Percentiles rank a stretch among this genome's conserved stretches.
Conservation (phyloP, 2,329 filamentous ascomycete genomes). For the Myriosclerotinia scirpicola region DNA sequence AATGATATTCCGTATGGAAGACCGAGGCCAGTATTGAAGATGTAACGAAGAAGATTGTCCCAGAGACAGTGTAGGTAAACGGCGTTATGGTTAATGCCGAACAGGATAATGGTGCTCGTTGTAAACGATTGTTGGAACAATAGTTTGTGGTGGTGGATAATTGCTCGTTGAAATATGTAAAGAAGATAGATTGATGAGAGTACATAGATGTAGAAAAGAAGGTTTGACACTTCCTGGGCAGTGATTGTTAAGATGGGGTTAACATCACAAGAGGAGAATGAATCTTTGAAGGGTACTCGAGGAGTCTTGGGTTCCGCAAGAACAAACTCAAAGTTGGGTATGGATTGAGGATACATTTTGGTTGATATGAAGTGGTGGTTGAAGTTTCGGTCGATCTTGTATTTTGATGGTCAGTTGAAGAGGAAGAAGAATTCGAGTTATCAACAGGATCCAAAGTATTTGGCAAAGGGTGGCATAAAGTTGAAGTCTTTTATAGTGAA, state of each 20-base stretch:
- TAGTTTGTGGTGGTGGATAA: neutral
- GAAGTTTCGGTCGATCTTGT: neutral
- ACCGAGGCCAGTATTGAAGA: neutral
- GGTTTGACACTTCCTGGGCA: neutral
- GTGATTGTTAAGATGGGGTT: neutral
- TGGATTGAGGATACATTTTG: neutral
- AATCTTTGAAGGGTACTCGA: neutral
- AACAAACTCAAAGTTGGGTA: neutral
- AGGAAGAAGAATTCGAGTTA: neutral
- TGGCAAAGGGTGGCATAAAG: too few relatives aligned
- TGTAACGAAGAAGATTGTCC: neutral
- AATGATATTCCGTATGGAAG: constrained; percentile 1
- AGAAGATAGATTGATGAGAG: neutral
- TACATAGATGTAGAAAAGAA: neutral
- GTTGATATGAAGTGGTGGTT: neutral
- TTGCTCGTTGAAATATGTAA: neutral
- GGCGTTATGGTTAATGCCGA: neutral
- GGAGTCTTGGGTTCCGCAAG: neutral
- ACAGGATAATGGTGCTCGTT: neutral
- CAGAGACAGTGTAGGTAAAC: neutral
- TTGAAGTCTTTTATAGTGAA: neutral
- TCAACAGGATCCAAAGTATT: neutral
- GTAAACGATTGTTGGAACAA: neutral
- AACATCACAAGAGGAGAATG: neutral
- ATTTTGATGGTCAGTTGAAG: neutral